phyloP scores from a whole-genome alignment of 2,329 filamentous ascomycete species.

The Fusarium subglutinans region DNA sequence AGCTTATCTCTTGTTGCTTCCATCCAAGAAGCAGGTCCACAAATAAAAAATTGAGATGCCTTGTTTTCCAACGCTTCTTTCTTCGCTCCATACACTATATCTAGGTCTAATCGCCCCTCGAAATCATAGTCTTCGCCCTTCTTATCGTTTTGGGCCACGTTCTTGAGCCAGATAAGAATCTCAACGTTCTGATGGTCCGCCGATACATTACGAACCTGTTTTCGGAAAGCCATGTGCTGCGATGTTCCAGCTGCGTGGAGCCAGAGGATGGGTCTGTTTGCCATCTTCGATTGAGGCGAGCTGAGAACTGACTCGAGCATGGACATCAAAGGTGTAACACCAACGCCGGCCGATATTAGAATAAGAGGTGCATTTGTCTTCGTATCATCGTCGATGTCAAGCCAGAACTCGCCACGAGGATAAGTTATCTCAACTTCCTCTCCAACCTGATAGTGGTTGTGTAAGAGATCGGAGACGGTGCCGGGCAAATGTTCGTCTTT shows the following conservation, averaged over 20 bases:
- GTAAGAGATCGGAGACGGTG: constrained; percentile 3
- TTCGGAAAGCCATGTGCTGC: neutral
- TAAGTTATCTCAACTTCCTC: neutral
- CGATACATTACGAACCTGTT: neutral
- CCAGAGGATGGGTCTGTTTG: neutral
- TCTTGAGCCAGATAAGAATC: neutral
- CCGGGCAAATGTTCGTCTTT: neutral
- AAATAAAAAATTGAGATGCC: neutral
- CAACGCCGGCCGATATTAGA: neutral
- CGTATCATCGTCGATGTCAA: neutral
- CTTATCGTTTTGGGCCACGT: neutral
- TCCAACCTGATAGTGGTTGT: neutral
- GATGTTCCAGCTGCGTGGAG: neutral
- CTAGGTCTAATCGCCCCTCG: neutral
- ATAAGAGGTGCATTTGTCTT: neutral
- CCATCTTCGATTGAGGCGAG: neutral
- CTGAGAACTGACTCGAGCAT: neutral
- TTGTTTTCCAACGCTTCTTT: neutral
- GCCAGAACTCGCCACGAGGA: constrained; percentile 6
- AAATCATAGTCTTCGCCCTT: constrained; percentile 1
- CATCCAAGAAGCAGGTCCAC: constrained; percentile 4
- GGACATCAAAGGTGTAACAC: neutral
- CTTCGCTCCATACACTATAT: neutral
- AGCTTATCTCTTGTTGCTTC: neutral
- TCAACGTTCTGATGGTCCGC: neutral